Percentiles rank a stretch among this genome's conserved stretches.
Conservation (phyloP, 805 yeast genomes). For the baker's yeast (Saccharomyces cerevisiae) region DNA sequence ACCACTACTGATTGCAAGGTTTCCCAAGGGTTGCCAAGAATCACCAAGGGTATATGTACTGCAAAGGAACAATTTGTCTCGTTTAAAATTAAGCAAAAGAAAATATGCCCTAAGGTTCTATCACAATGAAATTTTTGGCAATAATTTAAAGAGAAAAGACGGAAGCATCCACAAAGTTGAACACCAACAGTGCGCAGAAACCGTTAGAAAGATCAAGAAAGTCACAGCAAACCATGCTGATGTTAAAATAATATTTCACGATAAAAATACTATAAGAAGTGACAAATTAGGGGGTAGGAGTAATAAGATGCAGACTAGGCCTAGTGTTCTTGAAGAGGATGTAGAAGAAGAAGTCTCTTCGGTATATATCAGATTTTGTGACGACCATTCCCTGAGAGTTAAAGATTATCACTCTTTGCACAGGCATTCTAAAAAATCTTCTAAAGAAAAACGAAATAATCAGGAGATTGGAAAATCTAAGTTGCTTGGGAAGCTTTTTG, state of each 20-base stretch:
- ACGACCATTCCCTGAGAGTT: background rate
- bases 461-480: background rate
- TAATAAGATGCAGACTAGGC: background rate
- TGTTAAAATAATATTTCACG: slow-evolving; percentile 23
- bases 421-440: background rate
- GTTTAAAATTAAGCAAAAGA: slow-evolving; percentile 18
- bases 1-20: slow-evolving; percentile 27
- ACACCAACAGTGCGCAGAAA: slow-evolving; percentile 15
- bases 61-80: slow-evolving; percentile 18
- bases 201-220: slow-evolving; percentile 18
- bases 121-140: slow-evolving; percentile 6
- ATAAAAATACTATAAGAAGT: slow-evolving; percentile 20
- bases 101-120: slow-evolving; percentile 20
- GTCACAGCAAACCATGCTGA: slow-evolving; percentile 23
- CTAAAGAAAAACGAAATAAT: background rate
- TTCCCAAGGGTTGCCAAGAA: slow-evolving; percentile 21
- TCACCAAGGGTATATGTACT: slow-evolving; percentile 22
- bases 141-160: background rate
- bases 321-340: background rate
- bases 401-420: background rate
- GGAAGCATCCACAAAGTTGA: background rate
- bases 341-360: background rate
- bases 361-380: slow-evolving; percentile 1
- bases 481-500: background rate
- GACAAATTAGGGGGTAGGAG: background rate